Percentiles rank a stretch among this genome's conserved stretches.
These are phyloP conservation scores for Aureobasidium zeae DNA, from an alignment of 2,329 filamentous ascomycete species.

Conservation along the genomic window DNA sequence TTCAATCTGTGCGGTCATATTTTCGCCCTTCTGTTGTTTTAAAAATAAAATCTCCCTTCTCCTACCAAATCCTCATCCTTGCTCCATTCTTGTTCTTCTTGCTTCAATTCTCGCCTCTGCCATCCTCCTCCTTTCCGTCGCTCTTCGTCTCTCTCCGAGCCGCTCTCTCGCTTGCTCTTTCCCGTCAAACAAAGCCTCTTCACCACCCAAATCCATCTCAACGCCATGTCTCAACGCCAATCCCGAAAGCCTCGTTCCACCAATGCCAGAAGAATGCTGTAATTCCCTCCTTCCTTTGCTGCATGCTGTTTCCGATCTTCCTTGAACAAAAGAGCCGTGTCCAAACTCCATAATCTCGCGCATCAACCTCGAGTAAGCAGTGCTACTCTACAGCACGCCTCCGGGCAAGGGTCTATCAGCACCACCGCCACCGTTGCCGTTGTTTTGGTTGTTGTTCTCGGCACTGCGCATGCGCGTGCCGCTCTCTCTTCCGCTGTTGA, in stretches of 20 bases:
- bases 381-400: constrained; percentile 17
- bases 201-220: not conserved
- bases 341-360: not conserved
- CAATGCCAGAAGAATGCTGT: not conserved
- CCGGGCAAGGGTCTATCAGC: constrained; percentile 18
- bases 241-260: not conserved
- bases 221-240: constrained; percentile 3
- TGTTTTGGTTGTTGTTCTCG: not conserved
- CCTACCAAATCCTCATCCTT: no score
- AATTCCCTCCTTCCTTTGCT: not conserved
- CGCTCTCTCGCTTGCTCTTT: not conserved
- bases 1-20: no score
- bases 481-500: no score
- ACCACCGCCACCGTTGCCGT: no score
- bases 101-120: not conserved
- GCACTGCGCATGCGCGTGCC: no score
- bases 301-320: no score
- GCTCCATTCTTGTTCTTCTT: not conserved
- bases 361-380: constrained; percentile 8
- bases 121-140: no score
- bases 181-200: not conserved
- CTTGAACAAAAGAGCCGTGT: no score
- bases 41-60: no score
- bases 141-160: not conserved
- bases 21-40: no score